Evolutionary conservation across 192 early-diverging fungal genomes (phyloP).

Genomic region (Pecoramyces ruminantium): DNA sequence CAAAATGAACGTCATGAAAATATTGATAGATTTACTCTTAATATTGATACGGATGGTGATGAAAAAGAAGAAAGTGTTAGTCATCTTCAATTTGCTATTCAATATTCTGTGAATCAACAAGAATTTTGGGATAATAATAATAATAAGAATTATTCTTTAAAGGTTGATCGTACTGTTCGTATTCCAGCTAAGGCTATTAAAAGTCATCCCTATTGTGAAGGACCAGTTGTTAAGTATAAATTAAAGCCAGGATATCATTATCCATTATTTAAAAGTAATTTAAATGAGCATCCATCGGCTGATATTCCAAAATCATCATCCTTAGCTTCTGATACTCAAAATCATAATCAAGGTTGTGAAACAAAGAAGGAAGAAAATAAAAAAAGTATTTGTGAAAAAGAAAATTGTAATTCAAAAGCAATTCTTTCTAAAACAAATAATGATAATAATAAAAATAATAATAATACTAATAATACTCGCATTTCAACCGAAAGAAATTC

Average conservation of each 20-base stretch:
- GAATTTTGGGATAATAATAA: background rate
- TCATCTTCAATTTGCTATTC: background rate
- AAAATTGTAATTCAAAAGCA: too few species aligned
- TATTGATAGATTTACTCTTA: background rate
- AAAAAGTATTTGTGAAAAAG: too few species aligned
- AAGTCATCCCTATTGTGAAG: background rate
- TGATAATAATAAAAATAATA: too few species aligned
- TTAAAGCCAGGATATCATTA: background rate
- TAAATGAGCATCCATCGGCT: background rate
- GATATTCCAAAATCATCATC: background rate
- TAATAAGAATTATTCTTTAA: background rate
- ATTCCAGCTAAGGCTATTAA: background rate
- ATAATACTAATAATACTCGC: too few species aligned
- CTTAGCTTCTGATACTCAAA: too few species aligned
- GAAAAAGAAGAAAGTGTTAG: background rate
- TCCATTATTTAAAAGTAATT: background rate
- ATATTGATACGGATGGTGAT: background rate
- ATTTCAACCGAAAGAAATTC: too few species aligned
- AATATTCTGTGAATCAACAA: background rate
- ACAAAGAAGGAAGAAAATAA: too few species aligned
- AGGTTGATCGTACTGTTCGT: background rate
- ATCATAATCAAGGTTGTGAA: too few species aligned
- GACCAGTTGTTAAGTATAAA: background rate
- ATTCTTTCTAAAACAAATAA: too few species aligned
- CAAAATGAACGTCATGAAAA: background rate